Evolutionary conservation across 2,329 filamentous ascomycete genomes (phyloP).

Genomic region (Aspergillus bombycis): DNA sequence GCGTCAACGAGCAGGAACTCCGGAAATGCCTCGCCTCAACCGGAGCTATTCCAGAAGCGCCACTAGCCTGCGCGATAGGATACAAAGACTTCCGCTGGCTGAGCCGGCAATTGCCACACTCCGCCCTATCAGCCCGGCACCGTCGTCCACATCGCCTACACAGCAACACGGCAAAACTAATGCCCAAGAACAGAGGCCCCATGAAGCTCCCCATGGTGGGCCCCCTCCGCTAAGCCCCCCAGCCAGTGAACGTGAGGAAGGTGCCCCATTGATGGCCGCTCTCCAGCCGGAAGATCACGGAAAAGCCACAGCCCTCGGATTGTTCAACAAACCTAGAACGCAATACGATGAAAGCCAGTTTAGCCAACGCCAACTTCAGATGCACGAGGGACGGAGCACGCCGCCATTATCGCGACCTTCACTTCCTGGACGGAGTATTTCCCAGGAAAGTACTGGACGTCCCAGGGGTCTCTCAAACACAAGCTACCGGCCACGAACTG

Average conservation of each 20-base stretch:
- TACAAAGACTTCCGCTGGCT: slow-evolving; percentile 37
- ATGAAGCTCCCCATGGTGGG: slow-evolving; percentile 31
- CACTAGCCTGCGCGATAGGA: slow-evolving; percentile 64
- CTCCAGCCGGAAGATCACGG: slow-evolving; percentile 76
- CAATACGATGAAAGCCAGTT: slow-evolving; percentile 86
- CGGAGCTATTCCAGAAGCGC: slow-evolving; percentile 61
- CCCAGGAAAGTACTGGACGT: slow-evolving; percentile 29
- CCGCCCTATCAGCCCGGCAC: slow-evolving; percentile 47
- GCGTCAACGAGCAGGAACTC: slow-evolving; percentile 65
- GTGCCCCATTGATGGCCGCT: slow-evolving; percentile 60
- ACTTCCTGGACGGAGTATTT: slow-evolving; percentile 26
- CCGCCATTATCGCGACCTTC: slow-evolving; percentile 48
- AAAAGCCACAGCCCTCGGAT: slow-evolving; percentile 75
- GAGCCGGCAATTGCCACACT: slow-evolving; percentile 26
- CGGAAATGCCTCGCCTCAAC: slow-evolving; percentile 46
- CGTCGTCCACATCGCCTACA: slow-evolving; percentile 41
- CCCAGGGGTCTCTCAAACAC: slow-evolving; percentile 40
- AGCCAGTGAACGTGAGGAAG: slow-evolving; percentile 73
- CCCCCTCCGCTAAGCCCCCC: slow-evolving; percentile 69
- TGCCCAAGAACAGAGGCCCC: slow-evolving; percentile 33
- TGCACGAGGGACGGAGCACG: slow-evolving; percentile 74
- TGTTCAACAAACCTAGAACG: slow-evolving; percentile 72
- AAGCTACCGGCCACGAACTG: slow-evolving; percentile 41
- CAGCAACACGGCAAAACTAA: slow-evolving; percentile 43
- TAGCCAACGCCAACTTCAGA: slow-evolving; percentile 76